These are phyloP conservation scores for Plasmodium chabaudi DNA, from an alignment of 169 alveolate species.

Conservation along the genomic window DNA sequence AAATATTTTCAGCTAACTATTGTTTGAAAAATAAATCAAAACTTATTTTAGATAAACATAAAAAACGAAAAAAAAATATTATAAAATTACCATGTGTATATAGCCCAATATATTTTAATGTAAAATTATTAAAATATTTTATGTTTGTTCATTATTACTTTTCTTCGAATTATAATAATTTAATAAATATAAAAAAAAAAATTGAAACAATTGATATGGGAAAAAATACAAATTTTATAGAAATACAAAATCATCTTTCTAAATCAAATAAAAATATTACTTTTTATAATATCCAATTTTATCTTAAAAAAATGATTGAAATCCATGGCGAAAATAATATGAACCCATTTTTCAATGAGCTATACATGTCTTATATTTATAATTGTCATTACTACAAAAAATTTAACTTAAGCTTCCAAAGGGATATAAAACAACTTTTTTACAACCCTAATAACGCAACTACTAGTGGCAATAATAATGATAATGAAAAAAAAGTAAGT, in stretches of 20 bases:
- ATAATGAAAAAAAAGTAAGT: neutral
- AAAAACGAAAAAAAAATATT: neutral
- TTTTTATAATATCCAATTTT: conserved; percentile 1
- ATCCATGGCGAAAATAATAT: neutral
- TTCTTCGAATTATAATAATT: no score
- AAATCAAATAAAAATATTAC: no score
- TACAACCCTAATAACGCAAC: no score
- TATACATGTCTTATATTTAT: conserved; percentile 30
- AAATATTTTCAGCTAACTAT: no score
- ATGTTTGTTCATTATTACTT: neutral
- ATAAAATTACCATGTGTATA: neutral
- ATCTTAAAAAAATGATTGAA: conserved; percentile 2
- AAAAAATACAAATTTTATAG: neutral
- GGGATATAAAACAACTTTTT: no score
- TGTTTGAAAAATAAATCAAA: no score
- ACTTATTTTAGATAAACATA: no score
- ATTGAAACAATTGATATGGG: neutral
- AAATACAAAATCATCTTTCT: neutral
- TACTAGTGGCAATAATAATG: neutral
- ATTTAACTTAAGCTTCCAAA: neutral
- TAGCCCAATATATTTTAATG: conserved; percentile 32
- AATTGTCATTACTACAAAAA: conserved; percentile 12
- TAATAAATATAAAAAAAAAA: no score
- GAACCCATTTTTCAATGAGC: conserved; percentile 4
- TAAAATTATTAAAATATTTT: conserved; percentile 23